These are phyloP conservation scores for Pythium monospermum DNA, from an alignment of 352 stramenopile species.

Conservation along the genomic window DNA sequence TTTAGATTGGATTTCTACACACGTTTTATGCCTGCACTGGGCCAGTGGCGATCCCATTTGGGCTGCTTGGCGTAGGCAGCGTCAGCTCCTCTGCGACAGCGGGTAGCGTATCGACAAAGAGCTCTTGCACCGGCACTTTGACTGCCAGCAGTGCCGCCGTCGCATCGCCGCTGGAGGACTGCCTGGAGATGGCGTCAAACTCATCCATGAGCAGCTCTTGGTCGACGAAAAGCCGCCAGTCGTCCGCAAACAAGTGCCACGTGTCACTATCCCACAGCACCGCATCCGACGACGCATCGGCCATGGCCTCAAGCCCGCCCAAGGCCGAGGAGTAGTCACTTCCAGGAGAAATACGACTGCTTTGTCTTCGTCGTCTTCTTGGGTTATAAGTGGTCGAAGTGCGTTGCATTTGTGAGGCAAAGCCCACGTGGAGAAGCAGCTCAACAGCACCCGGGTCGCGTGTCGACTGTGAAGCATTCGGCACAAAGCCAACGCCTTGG, in stretches of 20 bases:
- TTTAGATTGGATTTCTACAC: not conserved
- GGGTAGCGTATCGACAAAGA: conserved; percentile 31
- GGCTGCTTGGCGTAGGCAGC: not conserved
- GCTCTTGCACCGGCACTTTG: conserved; percentile 33
- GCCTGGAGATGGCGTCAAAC: conserved; percentile 33
- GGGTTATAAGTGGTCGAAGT: too few relatives aligned
- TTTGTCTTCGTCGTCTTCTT: too few relatives aligned
- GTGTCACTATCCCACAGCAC: conserved; percentile 49
- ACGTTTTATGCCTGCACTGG: not conserved
- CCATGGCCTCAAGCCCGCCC: conserved; percentile 14
- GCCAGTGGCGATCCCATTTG: conserved; percentile 7
- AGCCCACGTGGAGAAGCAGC: conserved; percentile 62
- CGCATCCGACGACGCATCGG: conserved; percentile 27
- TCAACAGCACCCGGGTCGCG: conserved; percentile 43
- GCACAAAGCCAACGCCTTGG: conserved; percentile 55
- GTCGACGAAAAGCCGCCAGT: conserved; percentile 50
- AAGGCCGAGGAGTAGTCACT: conserved; percentile 1
- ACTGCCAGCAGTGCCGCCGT: conserved; percentile 13
- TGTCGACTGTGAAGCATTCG: conserved; percentile 46
- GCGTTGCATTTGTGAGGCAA: conserved; percentile 41
- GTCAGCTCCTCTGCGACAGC: conserved; percentile 17
- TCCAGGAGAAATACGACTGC: too few relatives aligned
- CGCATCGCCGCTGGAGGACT: conserved; percentile 9
- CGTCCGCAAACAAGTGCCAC: conserved; percentile 50
- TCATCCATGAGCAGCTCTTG: conserved; percentile 54